A percentile compares a stretch with the other conserved stretches of the same genome.
Conservation (phyloP, 2,329 filamentous ascomycete genomes). For the Samsoniella hepiali region DNA sequence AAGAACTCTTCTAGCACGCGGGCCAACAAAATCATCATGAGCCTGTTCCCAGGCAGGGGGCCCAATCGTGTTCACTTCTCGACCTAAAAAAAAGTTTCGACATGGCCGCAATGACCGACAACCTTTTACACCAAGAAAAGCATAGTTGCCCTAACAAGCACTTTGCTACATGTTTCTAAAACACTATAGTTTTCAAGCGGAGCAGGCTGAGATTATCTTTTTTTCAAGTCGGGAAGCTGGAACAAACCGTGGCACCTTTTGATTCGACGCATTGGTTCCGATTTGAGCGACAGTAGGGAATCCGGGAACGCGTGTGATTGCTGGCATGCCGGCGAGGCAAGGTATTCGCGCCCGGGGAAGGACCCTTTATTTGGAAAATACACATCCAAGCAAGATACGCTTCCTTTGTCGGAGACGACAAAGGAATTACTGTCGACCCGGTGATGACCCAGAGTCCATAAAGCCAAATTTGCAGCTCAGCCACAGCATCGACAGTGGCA, state of each 20-base stretch:
- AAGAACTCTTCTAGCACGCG: not conserved
- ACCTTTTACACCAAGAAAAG: constrained; percentile 16
- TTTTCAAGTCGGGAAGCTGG: not conserved
- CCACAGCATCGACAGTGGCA: constrained; percentile 28
- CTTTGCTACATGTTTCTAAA: constrained; percentile 25
- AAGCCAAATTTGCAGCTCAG: constrained; percentile 57
- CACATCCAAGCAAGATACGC: constrained; percentile 19
- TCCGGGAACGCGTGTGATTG: not conserved
- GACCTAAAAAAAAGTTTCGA: not conserved
- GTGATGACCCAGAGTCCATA: constrained; percentile 53
- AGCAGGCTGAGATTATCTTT: constrained; percentile 37
- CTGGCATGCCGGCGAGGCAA: not conserved
- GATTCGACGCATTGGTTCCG: not conserved
- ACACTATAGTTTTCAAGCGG: constrained; percentile 53
- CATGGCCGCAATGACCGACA: constrained; percentile 39
- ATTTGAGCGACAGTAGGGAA: not conserved
- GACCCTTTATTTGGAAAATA: not conserved
- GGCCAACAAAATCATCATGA: not conserved
- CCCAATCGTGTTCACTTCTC: not conserved
- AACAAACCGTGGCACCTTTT: not conserved
- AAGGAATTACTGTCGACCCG: constrained; percentile 31
- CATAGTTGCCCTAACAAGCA: constrained; percentile 20
- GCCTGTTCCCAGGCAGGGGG: not conserved
- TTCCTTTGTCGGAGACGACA: constrained; percentile 17
- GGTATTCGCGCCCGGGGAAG: not conserved